A percentile compares a stretch with the other conserved stretches of the same genome.
Conservation (phyloP, 257 asterid species). For the Datura wrightii region DNA sequence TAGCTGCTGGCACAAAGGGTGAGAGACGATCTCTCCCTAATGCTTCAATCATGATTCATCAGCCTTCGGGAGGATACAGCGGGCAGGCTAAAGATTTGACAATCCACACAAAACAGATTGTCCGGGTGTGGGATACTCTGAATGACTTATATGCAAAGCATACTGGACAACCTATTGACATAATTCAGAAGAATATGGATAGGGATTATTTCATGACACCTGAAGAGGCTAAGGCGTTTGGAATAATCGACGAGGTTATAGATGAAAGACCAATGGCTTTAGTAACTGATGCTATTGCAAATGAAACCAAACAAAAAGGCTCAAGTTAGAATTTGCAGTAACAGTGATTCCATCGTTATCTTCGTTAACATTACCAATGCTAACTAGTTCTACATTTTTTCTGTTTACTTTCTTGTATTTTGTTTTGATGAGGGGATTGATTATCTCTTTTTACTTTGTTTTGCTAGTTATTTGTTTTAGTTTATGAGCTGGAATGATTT, state of each 20-base stretch:
- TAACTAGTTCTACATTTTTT: background rate
- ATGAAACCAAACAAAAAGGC: constrained; percentile 48
- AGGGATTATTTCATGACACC: constrained; percentile 95
- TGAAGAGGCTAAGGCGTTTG: constrained; percentile 89
- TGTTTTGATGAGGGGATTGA: background rate
- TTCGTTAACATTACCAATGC: background rate
- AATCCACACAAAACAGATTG: constrained; percentile 84
- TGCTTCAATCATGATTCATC: constrained; percentile 92
- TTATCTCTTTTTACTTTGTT: background rate
- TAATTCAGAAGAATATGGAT: constrained; percentile 76
- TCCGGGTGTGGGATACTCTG: constrained; percentile 83
- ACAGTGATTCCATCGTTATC: background rate
- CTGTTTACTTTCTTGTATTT: background rate
- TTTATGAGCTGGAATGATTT: constrained; percentile 1
- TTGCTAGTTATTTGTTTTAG: background rate
- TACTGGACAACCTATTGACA: constrained; percentile 77
- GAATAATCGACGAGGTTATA: constrained; percentile 90
- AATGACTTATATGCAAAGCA: constrained; percentile 61
- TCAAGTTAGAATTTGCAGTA: background rate
- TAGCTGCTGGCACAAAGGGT: constrained; percentile 97
- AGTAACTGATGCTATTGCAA: constrained; percentile 72
- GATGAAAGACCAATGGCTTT: constrained; percentile 75
- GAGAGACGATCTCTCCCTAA: constrained; percentile 89
- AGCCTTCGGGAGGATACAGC: constrained; percentile 92
- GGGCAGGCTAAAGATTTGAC: constrained; percentile 94